Conservation (phyloP, 2,329 filamentous ascomycete genomes). For the Thelonectria olida region DNA sequence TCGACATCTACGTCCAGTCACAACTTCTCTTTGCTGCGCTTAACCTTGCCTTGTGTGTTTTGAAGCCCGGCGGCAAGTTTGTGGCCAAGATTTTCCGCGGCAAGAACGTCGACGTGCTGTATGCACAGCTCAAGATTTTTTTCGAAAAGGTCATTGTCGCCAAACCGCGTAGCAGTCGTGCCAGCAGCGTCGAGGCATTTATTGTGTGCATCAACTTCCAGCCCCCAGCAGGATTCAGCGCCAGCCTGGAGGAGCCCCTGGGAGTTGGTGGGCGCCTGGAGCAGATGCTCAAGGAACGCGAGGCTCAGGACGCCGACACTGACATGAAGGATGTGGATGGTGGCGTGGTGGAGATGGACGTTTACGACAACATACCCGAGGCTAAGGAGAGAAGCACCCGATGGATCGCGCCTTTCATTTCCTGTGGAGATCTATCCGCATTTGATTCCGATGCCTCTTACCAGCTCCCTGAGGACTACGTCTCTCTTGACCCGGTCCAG, state of each 20-base stretch:
- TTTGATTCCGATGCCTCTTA: conserved; percentile 98
- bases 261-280: conserved; percentile 68
- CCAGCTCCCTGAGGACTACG: conserved; percentile 83
- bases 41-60: conserved; percentile 90
- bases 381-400: conserved; percentile 55
- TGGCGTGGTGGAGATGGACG: conserved; percentile 57
- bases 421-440: conserved; percentile 93
- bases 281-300: conserved; percentile 56
- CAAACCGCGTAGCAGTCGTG: conserved; percentile 93
- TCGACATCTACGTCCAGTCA: conserved; percentile 98
- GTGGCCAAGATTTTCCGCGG: conserved; percentile 98
- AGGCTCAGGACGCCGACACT: conserved; percentile 50
- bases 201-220: conserved; percentile 92
- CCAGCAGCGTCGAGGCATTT: conserved; percentile 96
- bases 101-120: conserved; percentile 93
- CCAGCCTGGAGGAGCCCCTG: conserved; percentile 79
- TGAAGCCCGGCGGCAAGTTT: conserved; percentile 93
- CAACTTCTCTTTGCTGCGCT: conserved; percentile 94
- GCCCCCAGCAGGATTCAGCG: conserved; percentile 79
- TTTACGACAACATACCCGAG: conserved; percentile 55
- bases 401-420: conserved; percentile 96
- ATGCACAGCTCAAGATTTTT: conserved; percentile 91
- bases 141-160: conserved; percentile 88
- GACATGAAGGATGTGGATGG: conserved; percentile 54
- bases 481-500: conserved; percentile 91